Conservation (phyloP, 2,329 filamentous ascomycete species). For the Fusarium tanahbumbuense region DNA sequence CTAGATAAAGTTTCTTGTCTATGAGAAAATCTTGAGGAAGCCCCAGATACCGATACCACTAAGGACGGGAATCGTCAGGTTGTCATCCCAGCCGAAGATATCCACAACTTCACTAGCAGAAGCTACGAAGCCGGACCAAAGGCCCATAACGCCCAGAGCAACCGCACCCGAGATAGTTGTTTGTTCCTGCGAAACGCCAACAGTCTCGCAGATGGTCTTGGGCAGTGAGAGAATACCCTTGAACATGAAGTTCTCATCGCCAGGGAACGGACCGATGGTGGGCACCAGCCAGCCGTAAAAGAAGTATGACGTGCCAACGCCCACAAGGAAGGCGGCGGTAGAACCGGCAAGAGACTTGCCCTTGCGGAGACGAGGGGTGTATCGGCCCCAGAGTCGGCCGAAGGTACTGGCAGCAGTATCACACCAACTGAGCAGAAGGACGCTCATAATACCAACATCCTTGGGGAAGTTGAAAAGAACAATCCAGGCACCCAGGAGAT, state of each 20-base stretch:
- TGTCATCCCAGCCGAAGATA: constrained; percentile 95
- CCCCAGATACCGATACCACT: constrained; percentile 91
- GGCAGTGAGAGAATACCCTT: constrained; percentile 80
- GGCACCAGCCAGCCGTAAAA: constrained; percentile 93
- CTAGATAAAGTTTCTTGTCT: constrained; percentile 37
- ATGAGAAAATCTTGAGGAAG: constrained; percentile 88
- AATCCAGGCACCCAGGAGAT: constrained; percentile 89
- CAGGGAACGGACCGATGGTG: constrained; percentile 71
- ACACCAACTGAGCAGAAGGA: constrained; percentile 95
- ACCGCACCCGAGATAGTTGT: constrained; percentile 74
- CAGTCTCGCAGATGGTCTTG: constrained; percentile 62
- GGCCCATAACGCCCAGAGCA: constrained; percentile 82
- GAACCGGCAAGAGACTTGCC: constrained; percentile 95
- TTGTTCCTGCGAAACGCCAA: constrained; percentile 71
- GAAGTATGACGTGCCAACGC: constrained; percentile 81
- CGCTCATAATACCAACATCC: constrained; percentile 88
- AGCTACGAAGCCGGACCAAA: constrained; percentile 90
- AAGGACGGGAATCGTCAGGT: constrained; percentile 93
- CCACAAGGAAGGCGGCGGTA: constrained; percentile 83
- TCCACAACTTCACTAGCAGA: constrained; percentile 91
- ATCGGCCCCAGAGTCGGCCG: constrained; percentile 86
- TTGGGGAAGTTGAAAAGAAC: constrained; percentile 91
- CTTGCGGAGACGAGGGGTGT: constrained; percentile 84
- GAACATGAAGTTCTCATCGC: constrained; percentile 82
- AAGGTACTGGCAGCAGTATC: constrained; percentile 97